These are phyloP conservation scores for Alternaria angustiovoidea DNA, from an alignment of 2,329 filamentous ascomycete genomes.

Conservation along the genomic window DNA sequence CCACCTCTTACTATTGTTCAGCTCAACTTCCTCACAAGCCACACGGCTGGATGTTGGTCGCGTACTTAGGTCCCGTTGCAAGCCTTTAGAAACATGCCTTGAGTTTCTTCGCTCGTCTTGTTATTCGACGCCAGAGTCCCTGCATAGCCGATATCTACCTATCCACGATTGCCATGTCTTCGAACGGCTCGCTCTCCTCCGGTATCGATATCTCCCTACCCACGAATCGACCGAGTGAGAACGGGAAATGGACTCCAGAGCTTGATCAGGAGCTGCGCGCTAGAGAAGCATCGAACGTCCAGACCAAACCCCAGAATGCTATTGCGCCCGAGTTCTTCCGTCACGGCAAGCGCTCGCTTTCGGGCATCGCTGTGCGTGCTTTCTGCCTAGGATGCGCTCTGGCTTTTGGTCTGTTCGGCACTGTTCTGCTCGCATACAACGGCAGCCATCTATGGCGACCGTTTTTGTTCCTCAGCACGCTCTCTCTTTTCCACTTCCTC, in stretches of 20 bases:
- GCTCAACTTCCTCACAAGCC: not conserved
- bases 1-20: slow-evolving; percentile 18
- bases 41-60: not conserved
- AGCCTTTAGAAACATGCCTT: slow-evolving; percentile 12
- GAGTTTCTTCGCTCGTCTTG: not conserved
- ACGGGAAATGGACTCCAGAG: slow-evolving; percentile 36
- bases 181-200: slow-evolving; percentile 35
- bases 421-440: slow-evolving; percentile 39
- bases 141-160: not conserved
- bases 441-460: slow-evolving; percentile 64
- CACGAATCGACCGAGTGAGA: slow-evolving; percentile 33
- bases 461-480: slow-evolving; percentile 69
- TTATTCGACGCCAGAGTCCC: not conserved
- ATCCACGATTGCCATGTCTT: slow-evolving; percentile 28
- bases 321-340: slow-evolving; percentile 51
- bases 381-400: slow-evolving; percentile 55
- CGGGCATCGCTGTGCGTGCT: slow-evolving; percentile 57
- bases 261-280: slow-evolving; percentile 39
- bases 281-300: slow-evolving; percentile 31
- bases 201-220: slow-evolving; percentile 43
- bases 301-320: slow-evolving; percentile 20
- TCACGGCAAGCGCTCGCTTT: slow-evolving; percentile 55
- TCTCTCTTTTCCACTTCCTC: slow-evolving; percentile 90
- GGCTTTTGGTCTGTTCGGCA: slow-evolving; percentile 43
- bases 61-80: not conserved